Base-by-base conservation (phyloP, 495 filamentous ascomycete species). In the Penicillium riverlandense region DNA sequence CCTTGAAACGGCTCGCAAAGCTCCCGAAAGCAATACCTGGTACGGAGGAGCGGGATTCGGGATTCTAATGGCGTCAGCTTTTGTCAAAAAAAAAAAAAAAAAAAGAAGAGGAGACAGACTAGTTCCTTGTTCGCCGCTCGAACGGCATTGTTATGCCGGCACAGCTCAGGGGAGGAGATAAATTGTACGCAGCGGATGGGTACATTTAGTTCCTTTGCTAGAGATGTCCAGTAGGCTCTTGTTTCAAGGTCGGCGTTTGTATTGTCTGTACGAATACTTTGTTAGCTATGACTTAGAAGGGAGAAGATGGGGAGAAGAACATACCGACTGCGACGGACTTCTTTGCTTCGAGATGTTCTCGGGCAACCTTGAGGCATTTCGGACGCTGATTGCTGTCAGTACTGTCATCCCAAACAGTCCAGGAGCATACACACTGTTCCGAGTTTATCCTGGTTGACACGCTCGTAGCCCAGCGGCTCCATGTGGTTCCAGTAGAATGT, bases 101-200 rank as follows among this genome's bases (percentile, higher is more conserved):
- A 29, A 46, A 29, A 31, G 9, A 44, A 42, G 33, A 10, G 12
- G 34, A 7, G 16, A 44, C 55, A 13, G 40, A 69, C 65, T 46
- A 71, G 47, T 38, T 50, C 55, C 47, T 59, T 58, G 55, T 87
- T 88, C 40, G 91, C 66, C 0, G 88, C 81, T 51, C 92, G 77
- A 29, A 94, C 88, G 0, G 80, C 80, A 56, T 92, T 85, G 56
- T 98, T 97, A 63, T 98, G 92, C 58, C 85, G 78, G 64, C 90
- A 96, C 5, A 97, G 52, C 32, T 76, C 74, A 8, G 78, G 55
- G 1, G 79, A 64, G 11, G 88, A 79, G 38, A 84, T 85, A 65
- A 98, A 95, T 53, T 86, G 84, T 5, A 96, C 65, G 54, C 91
- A 94, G 27, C 94, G 84, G 45, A 96, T 85, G 0, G 85, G 86